These are phyloP conservation scores for Musa beccarii DNA, from an alignment of 176 grass and related monocot genomes.

Conservation along the genomic window DNA sequence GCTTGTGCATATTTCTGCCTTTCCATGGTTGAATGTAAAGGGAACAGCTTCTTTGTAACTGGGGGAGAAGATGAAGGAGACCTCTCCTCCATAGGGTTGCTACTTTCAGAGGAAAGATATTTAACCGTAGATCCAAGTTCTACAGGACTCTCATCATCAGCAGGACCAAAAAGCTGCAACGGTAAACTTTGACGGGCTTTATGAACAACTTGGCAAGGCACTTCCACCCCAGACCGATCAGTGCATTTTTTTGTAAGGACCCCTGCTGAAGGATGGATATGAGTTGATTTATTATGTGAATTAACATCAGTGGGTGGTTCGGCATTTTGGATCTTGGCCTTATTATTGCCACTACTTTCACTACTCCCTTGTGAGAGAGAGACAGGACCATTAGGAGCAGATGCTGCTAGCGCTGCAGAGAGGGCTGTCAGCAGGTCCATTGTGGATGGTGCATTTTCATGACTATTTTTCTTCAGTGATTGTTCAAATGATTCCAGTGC, in stretches of 20 bases:
- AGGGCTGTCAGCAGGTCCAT: constrained; percentile 58
- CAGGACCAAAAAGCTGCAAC: constrained; percentile 56
- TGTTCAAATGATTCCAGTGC: constrained; percentile 42
- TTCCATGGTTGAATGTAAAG: constrained; percentile 51
- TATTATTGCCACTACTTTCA: constrained; percentile 81
- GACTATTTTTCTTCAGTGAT: constrained; percentile 21
- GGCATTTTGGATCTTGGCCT: constrained; percentile 55
- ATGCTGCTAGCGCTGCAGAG: constrained; percentile 50
- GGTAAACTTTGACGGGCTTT: constrained; percentile 36
- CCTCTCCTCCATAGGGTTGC: constrained; percentile 90
- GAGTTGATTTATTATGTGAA: constrained; percentile 37
- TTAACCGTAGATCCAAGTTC: constrained; percentile 61
- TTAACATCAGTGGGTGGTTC: constrained; percentile 41
- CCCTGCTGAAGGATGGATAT: constrained; percentile 25
- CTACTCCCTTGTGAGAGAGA: constrained; percentile 90
- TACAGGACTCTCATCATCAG: constrained; percentile 48
- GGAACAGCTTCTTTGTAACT: constrained; percentile 77
- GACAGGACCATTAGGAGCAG: constrained; percentile 43
- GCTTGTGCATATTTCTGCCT: constrained; percentile 28
- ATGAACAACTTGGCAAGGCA: constrained; percentile 22
- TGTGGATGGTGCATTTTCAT: constrained; percentile 40
- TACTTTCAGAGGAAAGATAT: constrained; percentile 95
- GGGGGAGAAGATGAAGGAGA: constrained; percentile 90
- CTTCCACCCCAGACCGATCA: constrained; percentile 22
- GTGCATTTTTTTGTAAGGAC: constrained; percentile 18